These are phyloP conservation scores for Cryptococcus jaspeensis DNA, from an alignment of 1,284 basidiomycete species.

Conservation along the genomic window DNA sequence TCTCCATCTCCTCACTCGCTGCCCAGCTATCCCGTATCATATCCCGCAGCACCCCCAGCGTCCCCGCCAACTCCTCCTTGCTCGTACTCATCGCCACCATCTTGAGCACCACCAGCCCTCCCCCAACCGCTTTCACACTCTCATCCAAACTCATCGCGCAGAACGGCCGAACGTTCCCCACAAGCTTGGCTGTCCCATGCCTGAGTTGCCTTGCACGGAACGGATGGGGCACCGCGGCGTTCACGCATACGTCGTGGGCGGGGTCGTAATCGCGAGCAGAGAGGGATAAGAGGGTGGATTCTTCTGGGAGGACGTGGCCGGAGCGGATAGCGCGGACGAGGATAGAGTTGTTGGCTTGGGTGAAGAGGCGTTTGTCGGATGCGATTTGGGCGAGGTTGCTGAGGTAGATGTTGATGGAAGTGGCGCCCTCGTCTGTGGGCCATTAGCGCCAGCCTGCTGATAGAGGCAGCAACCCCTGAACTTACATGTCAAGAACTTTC, in stretches of 20 bases:
- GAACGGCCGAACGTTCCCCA: constrained; percentile 64
- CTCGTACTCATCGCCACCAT: constrained; percentile 77
- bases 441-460: neutral
- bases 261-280: constrained; percentile 38
- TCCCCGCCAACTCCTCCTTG: constrained; percentile 67
- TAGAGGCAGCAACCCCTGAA: neutral
- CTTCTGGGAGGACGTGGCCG: constrained; percentile 45
- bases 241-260: constrained; percentile 23
- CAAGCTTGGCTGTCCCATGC: constrained; percentile 44
- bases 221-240: constrained; percentile 42
- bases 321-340: constrained; percentile 48
- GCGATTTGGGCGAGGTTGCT: constrained; percentile 35
- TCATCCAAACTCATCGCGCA: constrained; percentile 68
- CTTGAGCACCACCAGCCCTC: constrained; percentile 70
- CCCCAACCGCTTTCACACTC: constrained; percentile 79
- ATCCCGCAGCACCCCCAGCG: constrained; percentile 71
- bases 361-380: constrained; percentile 34
- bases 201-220: constrained; percentile 32
- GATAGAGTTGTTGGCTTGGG: constrained; percentile 38
- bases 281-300: constrained; percentile 43
- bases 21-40: constrained; percentile 81
- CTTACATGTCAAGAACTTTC: constrained; percentile 50
- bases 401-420: constrained; percentile 50
- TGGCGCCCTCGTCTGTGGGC: constrained; percentile 45
- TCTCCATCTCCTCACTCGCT: constrained; percentile 88